These are phyloP conservation scores for Suillus variegatus DNA, from an alignment of 768 basidiomycete species.

Conservation along the genomic window DNA sequence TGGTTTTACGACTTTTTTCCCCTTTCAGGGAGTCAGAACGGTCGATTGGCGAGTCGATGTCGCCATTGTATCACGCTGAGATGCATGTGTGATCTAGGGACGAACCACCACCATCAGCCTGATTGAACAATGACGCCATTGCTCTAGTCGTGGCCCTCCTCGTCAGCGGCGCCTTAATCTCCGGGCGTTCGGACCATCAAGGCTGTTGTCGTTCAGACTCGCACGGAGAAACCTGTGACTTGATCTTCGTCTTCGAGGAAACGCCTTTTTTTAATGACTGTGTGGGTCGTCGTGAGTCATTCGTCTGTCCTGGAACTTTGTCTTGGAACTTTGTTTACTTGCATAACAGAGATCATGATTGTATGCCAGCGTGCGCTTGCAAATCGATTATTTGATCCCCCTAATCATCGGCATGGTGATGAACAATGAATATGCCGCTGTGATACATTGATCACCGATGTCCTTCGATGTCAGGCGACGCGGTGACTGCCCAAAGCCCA, in stretches of 20 bases:
- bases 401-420: not conserved
- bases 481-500: not conserved
- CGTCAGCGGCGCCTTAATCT: not conserved
- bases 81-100: not conserved
- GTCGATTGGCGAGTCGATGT: not conserved
- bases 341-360: not conserved
- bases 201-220: not conserved
- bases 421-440: not conserved
- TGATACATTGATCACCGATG: not conserved
- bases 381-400: not conserved
- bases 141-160: not conserved
- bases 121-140: too few relatives aligned
- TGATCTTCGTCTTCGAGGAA: not conserved
- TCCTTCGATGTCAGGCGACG: not conserved
- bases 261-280: not conserved
- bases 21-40: not conserved
- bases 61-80: not conserved
- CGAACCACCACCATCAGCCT: not conserved
- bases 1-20: not conserved
- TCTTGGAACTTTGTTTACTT: not conserved
- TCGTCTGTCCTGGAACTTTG: not conserved
- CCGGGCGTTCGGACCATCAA: not conserved
- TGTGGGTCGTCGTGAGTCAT: not conserved
- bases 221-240: not conserved
- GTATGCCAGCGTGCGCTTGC: not conserved